Conservation (phyloP, 129 eudicot genomes). For the Flaveria trinervia region DNA sequence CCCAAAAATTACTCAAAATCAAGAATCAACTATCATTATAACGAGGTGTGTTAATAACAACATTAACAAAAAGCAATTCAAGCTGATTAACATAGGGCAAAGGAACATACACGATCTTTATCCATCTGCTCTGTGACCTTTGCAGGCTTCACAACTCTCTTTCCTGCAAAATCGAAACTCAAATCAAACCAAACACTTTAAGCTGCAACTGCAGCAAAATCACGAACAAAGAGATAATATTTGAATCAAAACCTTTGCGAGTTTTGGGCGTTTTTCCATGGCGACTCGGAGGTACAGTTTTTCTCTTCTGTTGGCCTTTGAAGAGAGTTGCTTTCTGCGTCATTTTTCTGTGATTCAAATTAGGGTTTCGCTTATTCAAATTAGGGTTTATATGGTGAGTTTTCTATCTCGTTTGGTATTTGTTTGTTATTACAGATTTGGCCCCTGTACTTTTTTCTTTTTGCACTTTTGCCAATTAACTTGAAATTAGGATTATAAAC, state of each 20-base stretch:
- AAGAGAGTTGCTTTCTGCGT: constrained; percentile 71
- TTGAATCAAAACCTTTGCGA: constrained; percentile 59
- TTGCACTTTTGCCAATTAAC: neutral
- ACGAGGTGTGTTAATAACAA: neutral
- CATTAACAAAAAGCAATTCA: neutral
- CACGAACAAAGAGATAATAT: neutral
- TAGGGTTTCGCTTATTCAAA: constrained; percentile 25
- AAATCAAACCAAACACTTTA: neutral
- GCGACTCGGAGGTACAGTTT: constrained; percentile 75
- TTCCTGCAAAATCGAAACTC: constrained; percentile 45
- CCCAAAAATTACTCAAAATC: neutral
- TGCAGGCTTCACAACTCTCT: constrained; percentile 68
- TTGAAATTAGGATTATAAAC: no score
- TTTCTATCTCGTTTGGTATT: neutral
- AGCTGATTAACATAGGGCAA: neutral
- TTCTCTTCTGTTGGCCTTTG: constrained; percentile 79
- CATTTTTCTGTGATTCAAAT: constrained; percentile 38
- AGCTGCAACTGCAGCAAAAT: neutral
- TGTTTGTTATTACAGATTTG: neutral
- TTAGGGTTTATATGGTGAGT: neutral
- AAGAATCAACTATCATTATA: neutral
- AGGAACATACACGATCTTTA: constrained; percentile 47
- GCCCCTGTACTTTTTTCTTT: neutral
- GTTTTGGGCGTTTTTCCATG: constrained; percentile 67
- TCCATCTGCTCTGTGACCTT: constrained; percentile 74